Percentiles rank a stretch among this genome's conserved stretches.
phyloP scores from a whole-genome alignment of 257 asterid species.

The Capsicum chinense region DNA sequence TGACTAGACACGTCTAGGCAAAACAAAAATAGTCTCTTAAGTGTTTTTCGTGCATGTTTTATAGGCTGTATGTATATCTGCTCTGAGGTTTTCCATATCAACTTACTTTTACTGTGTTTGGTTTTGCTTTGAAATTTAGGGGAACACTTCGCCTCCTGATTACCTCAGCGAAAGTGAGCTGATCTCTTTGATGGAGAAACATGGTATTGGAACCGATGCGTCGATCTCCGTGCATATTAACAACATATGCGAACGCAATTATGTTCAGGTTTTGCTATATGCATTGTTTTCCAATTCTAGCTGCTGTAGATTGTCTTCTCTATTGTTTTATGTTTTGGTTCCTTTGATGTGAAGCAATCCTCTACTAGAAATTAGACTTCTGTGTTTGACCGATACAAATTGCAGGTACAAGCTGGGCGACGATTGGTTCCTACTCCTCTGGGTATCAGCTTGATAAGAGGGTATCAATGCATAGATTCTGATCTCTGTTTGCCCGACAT shows the following conservation, averaged over 20 bases:
- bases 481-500: conserved; percentile 93
- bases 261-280: conserved; percentile 68
- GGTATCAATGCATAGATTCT: conserved; percentile 89
- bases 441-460: conserved; percentile 91
- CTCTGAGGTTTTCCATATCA: neutral
- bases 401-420: conserved; percentile 88
- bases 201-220: conserved; percentile 97
- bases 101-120: neutral
- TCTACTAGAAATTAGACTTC: neutral
- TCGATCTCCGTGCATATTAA: conserved; percentile 89
- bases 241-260: conserved; percentile 89
- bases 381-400: conserved; percentile 16
- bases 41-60: neutral
- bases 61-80: neutral
- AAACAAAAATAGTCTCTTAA: neutral
- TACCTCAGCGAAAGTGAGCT: conserved; percentile 87
- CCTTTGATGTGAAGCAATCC: neutral
- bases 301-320: neutral
- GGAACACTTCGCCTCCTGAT: conserved; percentile 81
- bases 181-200: conserved; percentile 89
- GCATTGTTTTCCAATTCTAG: conserved; percentile 33
- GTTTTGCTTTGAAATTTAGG: conserved; percentile 52
- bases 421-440: conserved; percentile 84
- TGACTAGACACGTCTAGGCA: neutral
- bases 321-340: neutral